A percentile compares a stretch with the other conserved stretches of the same genome.
Evolutionary conservation across 352 stramenopile species (phyloP).

Genomic region (Globisporangium cystogenes): DNA sequence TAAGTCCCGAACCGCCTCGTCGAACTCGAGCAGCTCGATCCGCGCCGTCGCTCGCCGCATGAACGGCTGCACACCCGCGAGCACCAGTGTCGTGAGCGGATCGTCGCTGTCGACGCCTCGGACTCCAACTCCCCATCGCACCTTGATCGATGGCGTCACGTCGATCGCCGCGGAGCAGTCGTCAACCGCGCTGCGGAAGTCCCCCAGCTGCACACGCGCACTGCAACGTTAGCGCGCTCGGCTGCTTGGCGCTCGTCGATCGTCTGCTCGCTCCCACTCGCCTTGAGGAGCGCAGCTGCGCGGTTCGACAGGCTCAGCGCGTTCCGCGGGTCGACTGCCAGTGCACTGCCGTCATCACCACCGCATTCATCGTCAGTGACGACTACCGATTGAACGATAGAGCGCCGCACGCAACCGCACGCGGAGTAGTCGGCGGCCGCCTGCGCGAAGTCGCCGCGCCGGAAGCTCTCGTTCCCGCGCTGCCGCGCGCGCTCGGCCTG

Average conservation of each 20-base stretch:
- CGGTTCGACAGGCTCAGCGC: conserved; percentile 58
- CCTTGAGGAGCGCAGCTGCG: conserved; percentile 59
- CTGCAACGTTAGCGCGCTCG: neutral
- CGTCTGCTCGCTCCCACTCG: neutral
- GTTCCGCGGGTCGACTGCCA: conserved; percentile 33
- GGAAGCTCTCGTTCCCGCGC: conserved; percentile 56
- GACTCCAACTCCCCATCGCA: conserved; percentile 3
- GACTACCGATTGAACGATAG: too few relatives aligned
- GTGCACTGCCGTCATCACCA: conserved; percentile 27
- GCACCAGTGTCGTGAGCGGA: neutral
- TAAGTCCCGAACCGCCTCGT: conserved; percentile 36
- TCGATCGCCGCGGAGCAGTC: conserved; percentile 49
- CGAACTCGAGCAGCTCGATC: conserved; percentile 20
- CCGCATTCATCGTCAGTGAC: too few relatives aligned
- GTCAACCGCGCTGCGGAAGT: conserved; percentile 28
- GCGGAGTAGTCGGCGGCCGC: conserved; percentile 43
- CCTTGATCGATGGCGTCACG: conserved; percentile 51
- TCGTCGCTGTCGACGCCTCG: neutral
- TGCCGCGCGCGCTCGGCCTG: conserved; percentile 25
- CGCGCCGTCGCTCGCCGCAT: conserved; percentile 50
- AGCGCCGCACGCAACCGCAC: too few relatives aligned
- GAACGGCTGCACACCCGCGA: conserved; percentile 22
- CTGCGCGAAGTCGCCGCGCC: conserved; percentile 22
- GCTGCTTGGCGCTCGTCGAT: neutral
- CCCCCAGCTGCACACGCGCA: conserved; percentile 19